Conservation (phyloP, 2,329 filamentous ascomycete species). For the Nemania sp. region DNA sequence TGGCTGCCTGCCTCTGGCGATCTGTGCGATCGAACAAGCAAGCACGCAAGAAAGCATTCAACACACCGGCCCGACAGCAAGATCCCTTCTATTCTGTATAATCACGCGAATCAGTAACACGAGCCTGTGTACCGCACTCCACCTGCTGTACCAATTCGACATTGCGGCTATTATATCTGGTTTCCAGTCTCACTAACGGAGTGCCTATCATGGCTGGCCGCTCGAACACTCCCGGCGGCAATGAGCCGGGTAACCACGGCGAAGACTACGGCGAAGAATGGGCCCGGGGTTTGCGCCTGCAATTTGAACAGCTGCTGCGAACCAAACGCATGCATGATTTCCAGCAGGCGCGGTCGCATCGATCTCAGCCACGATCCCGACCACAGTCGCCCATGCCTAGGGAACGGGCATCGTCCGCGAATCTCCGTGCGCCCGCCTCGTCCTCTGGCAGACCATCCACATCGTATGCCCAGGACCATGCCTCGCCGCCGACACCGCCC, state of each 20-base stretch:
- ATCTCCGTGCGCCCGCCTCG: conserved; percentile 47
- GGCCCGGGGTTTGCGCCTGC: conserved; percentile 77
- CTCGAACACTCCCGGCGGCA: conserved; percentile 26
- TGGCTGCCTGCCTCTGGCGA: conserved; percentile 32
- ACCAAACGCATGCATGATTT: conserved; percentile 87
- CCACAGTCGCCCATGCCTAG: conserved; percentile 59
- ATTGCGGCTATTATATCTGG: too few relatives aligned
- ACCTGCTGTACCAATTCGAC: not conserved
- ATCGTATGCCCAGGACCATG: conserved; percentile 37
- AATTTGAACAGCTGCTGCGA: conserved; percentile 85
- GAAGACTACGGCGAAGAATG: conserved; percentile 70
- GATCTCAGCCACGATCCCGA: conserved; percentile 58
- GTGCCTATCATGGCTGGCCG: conserved; percentile 33
- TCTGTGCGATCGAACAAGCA: conserved; percentile 25
- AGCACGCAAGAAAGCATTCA: conserved; percentile 2
- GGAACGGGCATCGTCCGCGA: conserved; percentile 55
- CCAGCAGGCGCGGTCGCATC: conserved; percentile 62
- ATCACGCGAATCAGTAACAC: not conserved
- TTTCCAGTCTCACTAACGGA: conserved; percentile 8
- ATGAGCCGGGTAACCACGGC: conserved; percentile 53
- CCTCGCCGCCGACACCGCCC: conserved; percentile 48
- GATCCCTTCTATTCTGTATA: not conserved
- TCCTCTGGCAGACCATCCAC: conserved; percentile 51
- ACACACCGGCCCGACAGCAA: not conserved
- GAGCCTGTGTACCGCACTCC: not conserved